A percentile compares a stretch with the other conserved stretches of the same genome.
Conservation (phyloP, 306 rosid species). For the Phaseolus lunatus region DNA sequence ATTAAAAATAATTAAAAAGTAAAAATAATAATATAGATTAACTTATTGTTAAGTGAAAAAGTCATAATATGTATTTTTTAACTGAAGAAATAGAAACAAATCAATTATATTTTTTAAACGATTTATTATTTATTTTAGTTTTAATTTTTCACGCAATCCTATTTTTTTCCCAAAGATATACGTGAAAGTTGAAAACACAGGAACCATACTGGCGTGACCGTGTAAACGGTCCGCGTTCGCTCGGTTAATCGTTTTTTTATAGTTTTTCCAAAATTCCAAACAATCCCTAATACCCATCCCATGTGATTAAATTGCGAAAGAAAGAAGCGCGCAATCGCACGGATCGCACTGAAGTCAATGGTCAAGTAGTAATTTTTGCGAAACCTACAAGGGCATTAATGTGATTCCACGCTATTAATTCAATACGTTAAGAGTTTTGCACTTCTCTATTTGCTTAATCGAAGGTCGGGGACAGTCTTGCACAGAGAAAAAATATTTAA, state of each 20-base stretch:
- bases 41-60: too few relatives aligned
- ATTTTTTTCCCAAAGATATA: too few relatives aligned
- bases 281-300: not conserved
- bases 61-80: too few relatives aligned
- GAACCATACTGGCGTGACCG: not conserved
- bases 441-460: conserved; percentile 47
- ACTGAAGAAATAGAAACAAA: too few relatives aligned
- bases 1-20: too few relatives aligned
- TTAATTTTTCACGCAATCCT: too few relatives aligned
- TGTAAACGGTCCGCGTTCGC: not conserved
- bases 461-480: conserved; percentile 57
- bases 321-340: conserved; percentile 49
- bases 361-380: conserved; percentile 36
- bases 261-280: conserved; percentile 8
- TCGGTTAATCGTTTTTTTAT: not conserved
- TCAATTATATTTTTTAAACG: too few relatives aligned
- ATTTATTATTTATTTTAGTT: too few relatives aligned
- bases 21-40: too few relatives aligned
- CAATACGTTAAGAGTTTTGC: conserved; percentile 47
- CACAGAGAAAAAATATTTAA: conserved; percentile 50
- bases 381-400: conserved; percentile 39
- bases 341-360: conserved; percentile 38
- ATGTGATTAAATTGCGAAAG: conserved; percentile 14
- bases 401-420: conserved; percentile 30
- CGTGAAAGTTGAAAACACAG: not conserved